Evolutionary conservation across 192 early-diverging fungal species (phyloP).

Genomic region (Coemansia furcata): DNA sequence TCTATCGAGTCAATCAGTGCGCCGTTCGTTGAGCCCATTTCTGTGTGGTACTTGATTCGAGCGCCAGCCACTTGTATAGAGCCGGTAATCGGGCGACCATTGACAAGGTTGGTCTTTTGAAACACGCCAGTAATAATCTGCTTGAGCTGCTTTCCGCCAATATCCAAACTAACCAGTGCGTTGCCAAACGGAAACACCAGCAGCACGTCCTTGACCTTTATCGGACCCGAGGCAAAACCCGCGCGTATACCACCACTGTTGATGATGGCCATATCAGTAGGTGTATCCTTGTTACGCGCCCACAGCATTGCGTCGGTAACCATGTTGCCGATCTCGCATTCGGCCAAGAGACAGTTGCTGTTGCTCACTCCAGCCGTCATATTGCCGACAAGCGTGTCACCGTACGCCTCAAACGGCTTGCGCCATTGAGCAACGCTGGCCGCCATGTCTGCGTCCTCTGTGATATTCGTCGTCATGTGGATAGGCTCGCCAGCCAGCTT

Average conservation of each 20-base stretch:
- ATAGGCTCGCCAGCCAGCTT: constrained; percentile 58
- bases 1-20: constrained; percentile 18
- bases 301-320: constrained; percentile 63
- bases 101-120: constrained; percentile 26
- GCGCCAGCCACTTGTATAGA: constrained; percentile 60
- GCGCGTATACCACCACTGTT: constrained; percentile 69
- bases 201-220: constrained; percentile 57
- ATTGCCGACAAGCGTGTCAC: constrained; percentile 50
- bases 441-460: constrained; percentile 48
- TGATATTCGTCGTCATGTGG: constrained; percentile 55
- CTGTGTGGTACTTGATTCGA: constrained; percentile 25
- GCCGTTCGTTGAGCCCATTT: neutral
- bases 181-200: constrained; percentile 65
- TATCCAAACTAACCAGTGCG: constrained; percentile 44
- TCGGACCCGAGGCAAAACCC: constrained; percentile 51
- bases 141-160: constrained; percentile 57
- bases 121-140: constrained; percentile 55
- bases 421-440: constrained; percentile 55
- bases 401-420: constrained; percentile 55
- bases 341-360: constrained; percentile 45
- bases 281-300: constrained; percentile 16
- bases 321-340: constrained; percentile 65
- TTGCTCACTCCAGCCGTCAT: constrained; percentile 43
- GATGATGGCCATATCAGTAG: constrained; percentile 54
- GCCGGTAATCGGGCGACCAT: constrained; percentile 44